Base-by-base conservation (phyloP, 2,329 filamentous ascomycete species). In the Madurella fahalii region DNA sequence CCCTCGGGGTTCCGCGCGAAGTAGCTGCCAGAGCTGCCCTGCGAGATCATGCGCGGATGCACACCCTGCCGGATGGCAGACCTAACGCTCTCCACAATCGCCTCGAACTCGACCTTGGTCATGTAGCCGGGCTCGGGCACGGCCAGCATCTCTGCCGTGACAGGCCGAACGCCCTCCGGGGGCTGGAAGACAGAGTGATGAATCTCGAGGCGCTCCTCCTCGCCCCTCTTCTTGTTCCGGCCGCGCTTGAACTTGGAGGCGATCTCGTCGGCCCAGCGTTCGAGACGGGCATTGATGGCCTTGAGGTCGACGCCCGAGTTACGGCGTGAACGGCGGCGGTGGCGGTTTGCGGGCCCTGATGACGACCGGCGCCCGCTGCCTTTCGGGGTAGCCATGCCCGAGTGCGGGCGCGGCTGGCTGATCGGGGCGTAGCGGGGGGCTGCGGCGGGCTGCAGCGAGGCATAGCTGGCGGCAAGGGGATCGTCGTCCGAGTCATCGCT, bases 251-350 rank as follows among this genome's bases (percentile, higher is more conserved):
- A 97, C 65, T 95, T 94, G 63, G 90, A 89, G 31, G 94, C 92
- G 66, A 99, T 97, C 74, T 99, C 94, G 64, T 97, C 94, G 15
- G 94, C 94, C 94, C 94, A 99, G 68, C 89, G 82, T 73, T 99
- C 94, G 25, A 99, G 77, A 20, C 94, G 82, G 56, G 93, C 92
- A 71, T 99, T 99, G 73, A 99, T 97, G 57, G 94, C 94, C 70
- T 97, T 97, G 68, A 99, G 89, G 67, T 99, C 94, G 16, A 99
- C 93, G 2, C 92, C 93, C 17, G 90, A 90, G 64, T 92, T 94
- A 68, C 89, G 88, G 62, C 69, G 80, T 63, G 67, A 73, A 63
- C 74, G 77, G 63, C 73, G 72, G 60, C 77, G 74, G 63, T 76
- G 77, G 39, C 47, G 53, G n/a, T 45, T 37, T 9, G 43, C 44